Conservation (phyloP, 352 stramenopile species). For the Phytopythium oedochilum region DNA sequence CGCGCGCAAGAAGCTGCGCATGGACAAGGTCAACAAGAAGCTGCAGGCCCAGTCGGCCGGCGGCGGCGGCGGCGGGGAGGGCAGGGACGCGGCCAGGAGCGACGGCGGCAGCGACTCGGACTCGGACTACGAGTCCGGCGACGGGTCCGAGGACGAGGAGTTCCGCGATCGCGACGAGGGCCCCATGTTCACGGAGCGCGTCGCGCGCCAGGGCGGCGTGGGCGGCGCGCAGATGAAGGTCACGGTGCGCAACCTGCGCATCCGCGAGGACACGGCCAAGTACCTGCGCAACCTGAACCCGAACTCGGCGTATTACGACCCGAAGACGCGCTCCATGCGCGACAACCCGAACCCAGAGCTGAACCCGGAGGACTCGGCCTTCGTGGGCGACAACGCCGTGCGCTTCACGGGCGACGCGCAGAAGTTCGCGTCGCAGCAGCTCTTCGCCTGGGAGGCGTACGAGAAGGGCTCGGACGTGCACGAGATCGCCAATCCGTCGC, state of each 20-base stretch:
- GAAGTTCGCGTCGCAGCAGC: constrained; percentile 91
- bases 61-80: constrained; percentile 40
- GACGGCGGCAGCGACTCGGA: constrained; percentile 59
- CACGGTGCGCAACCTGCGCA: constrained; percentile 96
- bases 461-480: constrained; percentile 92
- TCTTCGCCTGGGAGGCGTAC: constrained; percentile 95
- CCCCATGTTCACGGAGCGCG: constrained; percentile 91
- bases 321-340: constrained; percentile 97
- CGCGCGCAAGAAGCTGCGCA: constrained; percentile 70
- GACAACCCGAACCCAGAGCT: constrained; percentile 97
- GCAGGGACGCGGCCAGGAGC: constrained; percentile 20
- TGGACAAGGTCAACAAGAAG: constrained; percentile 77
- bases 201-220: constrained; percentile 94
- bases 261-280: constrained; percentile 99
- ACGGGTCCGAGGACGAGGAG: constrained; percentile 89
- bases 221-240: constrained; percentile 98
- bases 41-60: constrained; percentile 37
- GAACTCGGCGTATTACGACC: constrained; percentile 99
- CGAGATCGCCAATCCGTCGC: constrained; percentile 94
- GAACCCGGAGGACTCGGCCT: constrained; percentile 91
- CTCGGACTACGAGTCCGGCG: constrained; percentile 85
- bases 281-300: constrained; percentile 98
- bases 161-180: constrained; percentile 92
- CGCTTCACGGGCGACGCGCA: constrained; percentile 91
- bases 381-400: constrained; percentile 96